Conservation (phyloP, 768 basidiomycete species). For the Tricholoma sp. region DNA sequence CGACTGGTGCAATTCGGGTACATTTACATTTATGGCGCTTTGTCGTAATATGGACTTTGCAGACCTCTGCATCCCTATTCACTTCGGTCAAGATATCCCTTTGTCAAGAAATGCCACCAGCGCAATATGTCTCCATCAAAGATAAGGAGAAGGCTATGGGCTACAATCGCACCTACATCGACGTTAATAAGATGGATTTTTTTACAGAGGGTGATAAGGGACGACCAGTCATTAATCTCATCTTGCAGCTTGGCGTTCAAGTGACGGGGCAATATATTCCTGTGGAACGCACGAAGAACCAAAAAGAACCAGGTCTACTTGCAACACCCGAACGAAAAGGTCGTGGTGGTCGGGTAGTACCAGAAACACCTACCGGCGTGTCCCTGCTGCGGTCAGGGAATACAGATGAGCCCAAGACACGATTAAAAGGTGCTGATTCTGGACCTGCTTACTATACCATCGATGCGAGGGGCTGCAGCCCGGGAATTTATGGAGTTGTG, state of each 20-base stretch:
- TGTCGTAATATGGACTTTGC: background rate
- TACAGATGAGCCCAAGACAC: background rate
- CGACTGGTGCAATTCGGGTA: background rate
- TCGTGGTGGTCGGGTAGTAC: background rate
- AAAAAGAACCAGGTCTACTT: background rate
- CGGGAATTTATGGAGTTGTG: background rate
- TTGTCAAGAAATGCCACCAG: background rate
- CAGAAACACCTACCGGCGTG: background rate
- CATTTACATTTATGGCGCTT: background rate
- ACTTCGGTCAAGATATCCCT: background rate
- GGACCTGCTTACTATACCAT: background rate
- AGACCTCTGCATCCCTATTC: background rate
- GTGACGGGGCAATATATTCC: background rate
- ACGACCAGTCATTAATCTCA: background rate
- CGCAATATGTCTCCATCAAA: background rate
- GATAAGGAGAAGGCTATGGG: background rate
- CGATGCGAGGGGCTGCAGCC: background rate
- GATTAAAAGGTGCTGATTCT: background rate
- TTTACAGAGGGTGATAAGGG: background rate
- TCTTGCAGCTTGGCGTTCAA: background rate
- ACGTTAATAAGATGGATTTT: background rate
- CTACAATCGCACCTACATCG: background rate
- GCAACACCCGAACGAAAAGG: background rate
- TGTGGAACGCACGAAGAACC: background rate
- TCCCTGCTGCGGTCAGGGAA: background rate